A percentile compares a stretch with the other conserved stretches of the same genome.
Conservation (phyloP, 805 yeast species). For the Suhomyces sp. region DNA sequence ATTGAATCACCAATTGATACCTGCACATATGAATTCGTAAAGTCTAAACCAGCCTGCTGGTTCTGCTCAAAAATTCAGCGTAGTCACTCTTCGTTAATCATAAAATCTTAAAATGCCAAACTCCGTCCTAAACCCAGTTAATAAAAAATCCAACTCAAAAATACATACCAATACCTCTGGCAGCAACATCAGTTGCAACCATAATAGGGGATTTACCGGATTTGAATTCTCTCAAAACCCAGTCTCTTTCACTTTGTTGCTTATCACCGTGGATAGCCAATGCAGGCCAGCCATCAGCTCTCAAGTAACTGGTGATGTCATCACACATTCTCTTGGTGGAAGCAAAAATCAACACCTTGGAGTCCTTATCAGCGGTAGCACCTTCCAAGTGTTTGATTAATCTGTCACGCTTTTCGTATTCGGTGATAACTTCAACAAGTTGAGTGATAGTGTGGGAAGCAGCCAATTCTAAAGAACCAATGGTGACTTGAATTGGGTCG, state of each 20-base stretch:
- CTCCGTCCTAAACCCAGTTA: constrained; percentile 12
- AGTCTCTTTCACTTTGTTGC: constrained; percentile 96
- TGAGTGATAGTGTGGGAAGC: constrained; percentile 97
- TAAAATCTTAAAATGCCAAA: not conserved
- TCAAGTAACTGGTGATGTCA: constrained; percentile 83
- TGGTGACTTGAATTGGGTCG: constrained; percentile 93
- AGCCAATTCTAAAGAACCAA: constrained; percentile 93
- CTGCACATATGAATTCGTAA: not conserved
- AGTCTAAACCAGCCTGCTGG: not conserved
- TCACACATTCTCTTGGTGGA: constrained; percentile 99
- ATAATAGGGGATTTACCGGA: constrained; percentile 89
- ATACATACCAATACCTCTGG: constrained; percentile 98
- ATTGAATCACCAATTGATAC: constrained; percentile 1
- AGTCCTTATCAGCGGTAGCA: constrained; percentile 65
- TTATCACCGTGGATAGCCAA: constrained; percentile 98
- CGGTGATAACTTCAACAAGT: constrained; percentile 84
- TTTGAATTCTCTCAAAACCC: constrained; percentile 94
- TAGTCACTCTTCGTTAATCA: not conserved
- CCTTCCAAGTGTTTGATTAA: constrained; percentile 76
- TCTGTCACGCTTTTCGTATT: constrained; percentile 92
- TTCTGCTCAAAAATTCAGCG: not conserved
- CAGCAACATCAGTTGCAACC: constrained; percentile 99
- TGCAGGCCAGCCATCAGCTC: constrained; percentile 98
- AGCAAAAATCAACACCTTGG: constrained; percentile 85
- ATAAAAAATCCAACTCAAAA: constrained; percentile 13